Percentiles rank a stretch among this genome's conserved stretches.
Conservation (phyloP, 75 land plant genomes). For the Adiantum capillusveneris region DNA sequence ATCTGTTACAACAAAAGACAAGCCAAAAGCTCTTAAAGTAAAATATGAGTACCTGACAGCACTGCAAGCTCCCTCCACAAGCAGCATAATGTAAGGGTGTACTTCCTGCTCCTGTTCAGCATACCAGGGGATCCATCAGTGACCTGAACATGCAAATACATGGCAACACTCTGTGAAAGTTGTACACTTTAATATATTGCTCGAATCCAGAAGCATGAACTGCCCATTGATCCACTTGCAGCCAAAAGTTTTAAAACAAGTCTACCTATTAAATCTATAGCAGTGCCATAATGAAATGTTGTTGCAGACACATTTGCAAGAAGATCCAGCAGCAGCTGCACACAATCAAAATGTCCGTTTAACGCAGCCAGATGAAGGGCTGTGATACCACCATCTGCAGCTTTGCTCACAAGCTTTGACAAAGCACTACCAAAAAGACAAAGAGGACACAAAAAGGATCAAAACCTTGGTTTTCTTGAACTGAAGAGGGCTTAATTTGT, state of each 20-base stretch:
- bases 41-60: conserved; percentile 71
- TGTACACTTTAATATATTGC: no score
- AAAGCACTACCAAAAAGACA: conserved; percentile 46
- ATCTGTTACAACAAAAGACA: background rate
- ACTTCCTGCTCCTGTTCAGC: conserved; percentile 70
- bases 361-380: conserved; percentile 88
- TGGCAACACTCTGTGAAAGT: no score
- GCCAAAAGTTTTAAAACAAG: no score
- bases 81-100: conserved; percentile 89
- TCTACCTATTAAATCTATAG: conserved; percentile 74
- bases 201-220: no score
- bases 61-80: conserved; percentile 81
- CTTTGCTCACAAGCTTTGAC: conserved; percentile 66
- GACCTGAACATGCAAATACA: no score
- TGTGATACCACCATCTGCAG: conserved; percentile 85
- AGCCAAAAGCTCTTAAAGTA: background rate
- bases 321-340: conserved; percentile 66
- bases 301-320: conserved; percentile 63
- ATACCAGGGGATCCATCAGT: no score
- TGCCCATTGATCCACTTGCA: no score
- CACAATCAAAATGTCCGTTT: conserved; percentile 75
- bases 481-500: no score
- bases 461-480: background rate
- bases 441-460: background rate
- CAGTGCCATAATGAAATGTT: conserved; percentile 74